A percentile compares a stretch with the other conserved stretches of the same genome.
Conservation (phyloP, 176 grass and related monocot species). For the Bromus sterilis region DNA sequence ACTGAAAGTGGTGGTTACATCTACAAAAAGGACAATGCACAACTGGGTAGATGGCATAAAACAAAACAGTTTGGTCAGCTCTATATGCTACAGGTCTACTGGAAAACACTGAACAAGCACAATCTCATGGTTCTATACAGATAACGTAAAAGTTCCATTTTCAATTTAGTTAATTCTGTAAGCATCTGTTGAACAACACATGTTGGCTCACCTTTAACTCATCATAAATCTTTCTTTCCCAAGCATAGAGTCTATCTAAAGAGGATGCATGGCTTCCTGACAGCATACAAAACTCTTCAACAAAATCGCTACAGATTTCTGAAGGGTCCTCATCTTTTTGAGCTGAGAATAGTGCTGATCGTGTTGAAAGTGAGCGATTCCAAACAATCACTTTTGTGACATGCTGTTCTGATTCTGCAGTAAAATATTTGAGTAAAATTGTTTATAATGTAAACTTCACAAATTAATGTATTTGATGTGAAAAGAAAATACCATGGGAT, state of each 20-base stretch:
- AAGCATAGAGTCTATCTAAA: conserved; percentile 63
- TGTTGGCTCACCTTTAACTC: conserved; percentile 50
- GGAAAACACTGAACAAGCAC: conserved; percentile 2
- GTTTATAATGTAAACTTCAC: neutral
- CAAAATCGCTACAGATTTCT: conserved; percentile 44
- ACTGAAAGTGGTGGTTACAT: neutral
- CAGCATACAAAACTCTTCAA: conserved; percentile 62
- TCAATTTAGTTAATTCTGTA: neutral
- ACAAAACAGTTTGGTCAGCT: neutral
- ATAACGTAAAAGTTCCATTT: neutral
- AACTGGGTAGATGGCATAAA: neutral
- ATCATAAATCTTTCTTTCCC: conserved; percentile 71
- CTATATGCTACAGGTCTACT: neutral
- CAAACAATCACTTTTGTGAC: conserved; percentile 48
- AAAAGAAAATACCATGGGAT: conserved; percentile 28
- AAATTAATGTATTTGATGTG: neutral
- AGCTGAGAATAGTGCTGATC: conserved; percentile 31
- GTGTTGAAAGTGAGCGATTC: conserved; percentile 47
- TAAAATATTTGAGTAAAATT: conserved; percentile 14
- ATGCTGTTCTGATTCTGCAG: conserved; percentile 35
- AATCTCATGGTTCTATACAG: neutral
- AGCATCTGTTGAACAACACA: neutral
- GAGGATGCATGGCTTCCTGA: conserved; percentile 74
- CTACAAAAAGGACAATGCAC: neutral
- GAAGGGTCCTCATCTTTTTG: conserved; percentile 25